These are phyloP conservation scores for Poa annua DNA, from an alignment of 176 grass and related monocot species.

Conservation along the genomic window DNA sequence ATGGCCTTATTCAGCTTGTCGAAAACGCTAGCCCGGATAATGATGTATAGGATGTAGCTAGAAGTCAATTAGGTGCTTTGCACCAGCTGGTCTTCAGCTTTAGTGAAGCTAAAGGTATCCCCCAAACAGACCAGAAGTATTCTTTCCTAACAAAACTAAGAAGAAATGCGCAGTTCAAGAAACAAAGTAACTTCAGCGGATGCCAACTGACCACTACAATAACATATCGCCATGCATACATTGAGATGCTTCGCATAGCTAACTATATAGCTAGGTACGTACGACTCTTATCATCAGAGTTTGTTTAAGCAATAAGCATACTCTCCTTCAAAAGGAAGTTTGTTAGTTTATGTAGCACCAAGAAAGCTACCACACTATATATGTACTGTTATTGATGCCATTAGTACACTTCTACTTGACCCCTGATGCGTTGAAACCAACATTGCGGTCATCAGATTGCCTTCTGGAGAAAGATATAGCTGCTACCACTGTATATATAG, in stretches of 20 bases:
- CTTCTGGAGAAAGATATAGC: not conserved
- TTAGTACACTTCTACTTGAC: not conserved
- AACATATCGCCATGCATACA: slow-evolving; percentile 3
- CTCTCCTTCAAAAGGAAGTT: not conserved
- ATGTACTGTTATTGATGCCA: not conserved
- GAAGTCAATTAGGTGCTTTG: not conserved
- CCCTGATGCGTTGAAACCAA: slow-evolving; percentile 16
- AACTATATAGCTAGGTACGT: slow-evolving; percentile 33
- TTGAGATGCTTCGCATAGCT: slow-evolving; percentile 36
- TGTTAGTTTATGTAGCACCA: slow-evolving; percentile 30
- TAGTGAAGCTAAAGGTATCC: slow-evolving; percentile 12
- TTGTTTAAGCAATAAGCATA: slow-evolving; percentile 2
- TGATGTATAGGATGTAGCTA: not conserved
- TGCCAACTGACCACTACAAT: slow-evolving; percentile 44
- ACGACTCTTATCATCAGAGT: not conserved
- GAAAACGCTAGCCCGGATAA: not conserved
- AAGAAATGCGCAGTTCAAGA: slow-evolving; percentile 1
- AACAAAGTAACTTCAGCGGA: not conserved
- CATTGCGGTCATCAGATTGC: slow-evolving; percentile 1
- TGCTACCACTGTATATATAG: not conserved
- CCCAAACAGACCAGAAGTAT: not conserved
- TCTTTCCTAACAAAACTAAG: not conserved
- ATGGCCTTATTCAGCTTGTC: not conserved
- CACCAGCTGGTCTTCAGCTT: not conserved
- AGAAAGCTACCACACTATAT: slow-evolving; percentile 8